Base-by-base conservation (phyloP, 1,284 basidiomycete genomes). In the Cystobasidium pallidum region DNA sequence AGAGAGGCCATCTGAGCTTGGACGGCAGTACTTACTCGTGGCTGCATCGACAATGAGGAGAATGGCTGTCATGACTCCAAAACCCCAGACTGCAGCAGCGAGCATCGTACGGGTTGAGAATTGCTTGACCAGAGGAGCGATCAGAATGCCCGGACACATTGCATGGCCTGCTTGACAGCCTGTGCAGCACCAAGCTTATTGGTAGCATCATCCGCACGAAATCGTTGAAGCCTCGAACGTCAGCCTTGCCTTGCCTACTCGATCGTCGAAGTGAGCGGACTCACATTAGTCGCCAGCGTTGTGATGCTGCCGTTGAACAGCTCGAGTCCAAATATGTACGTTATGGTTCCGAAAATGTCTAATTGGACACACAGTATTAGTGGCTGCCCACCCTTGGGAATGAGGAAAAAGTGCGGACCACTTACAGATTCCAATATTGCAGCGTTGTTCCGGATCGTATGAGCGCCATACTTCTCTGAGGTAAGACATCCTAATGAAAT, bases 41-140 rank as follows among this genome's bases (percentile, higher is more conserved):
- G 77, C 78, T 32, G 80, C 81, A 64, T 81, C 81, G 43, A 76
- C 75, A 68, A 81, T 81, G 51, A 81, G 77, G 26, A 80, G 76
- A 36, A 80, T 73, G 28, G 75, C 74, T 0, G 78, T 76, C 75
- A 81, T 41, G 39, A 41, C 39, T 81, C 76, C 78, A 72, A 82
- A 82, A 47, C 75, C 74, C 36, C 81, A 52, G 39, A 81, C 78
- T 52, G 80, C 81, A 32, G 30, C 65, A 11, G 80, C 74, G n/a
- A 82, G 78, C 43, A 82, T 80, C 32, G 78, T 75, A 28, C 80
- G 75, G 21, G 81, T 82, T 10, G 80, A 79, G 74, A 78, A 79
- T 39, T 76, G 76, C 75, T 80, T 80, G 76, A 82, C 78, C 39
- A 81, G 76, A 30, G 80, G 79, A 26, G 79, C 77, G 45, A 79